Base-by-base conservation (phyloP, 257 asterid species). In the Asclepias syriaca region DNA sequence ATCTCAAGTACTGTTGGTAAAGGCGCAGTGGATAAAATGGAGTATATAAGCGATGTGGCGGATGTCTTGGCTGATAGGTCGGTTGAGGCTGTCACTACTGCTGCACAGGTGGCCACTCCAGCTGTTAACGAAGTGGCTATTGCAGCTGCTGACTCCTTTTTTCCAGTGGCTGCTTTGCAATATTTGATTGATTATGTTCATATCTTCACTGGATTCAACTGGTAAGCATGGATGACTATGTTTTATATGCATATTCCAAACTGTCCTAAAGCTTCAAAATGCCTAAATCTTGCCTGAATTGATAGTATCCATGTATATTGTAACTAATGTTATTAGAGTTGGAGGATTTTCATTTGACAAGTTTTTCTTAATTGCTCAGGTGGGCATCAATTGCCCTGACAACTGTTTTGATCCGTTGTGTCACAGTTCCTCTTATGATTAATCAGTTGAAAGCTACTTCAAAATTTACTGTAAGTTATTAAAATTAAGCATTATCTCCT, bases 61-160 rank as follows among this genome's bases (percentile, higher is more conserved):
- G 86, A 81, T 60, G 88, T 81, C n/a, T 74, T 94, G 72, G 76
- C 77, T 32, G 97, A 86, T 59, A 82, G 76, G 75, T 79, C 92
- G 29, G 85, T 76, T 60, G 84, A 71, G 22, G 87, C 86, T 22
- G 90, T 85, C 76, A 24, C 64, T 15, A 40, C 57, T 0, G 71
- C 71, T 66, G 88, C 74, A n/a, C 76, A 79, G 18, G 85, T 79
- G 79, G 90, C 75, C 40, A 85, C 87, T 66, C 96, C 96, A 29
- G 86, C 63, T 75, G 76, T 77, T 71, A 87, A 69, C 69, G 99
- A 95, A 83, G 97, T 92, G 58, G 96, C 92, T 5, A 58, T 70
- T 75, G 97, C 95, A 0, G 97, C 98, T 1, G 96, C 97, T 0
- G 99, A 90, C 78, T 95, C 97, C 54, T 88, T 66, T 78, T 74